Conservation (phyloP, 148 eudicot species). For the Agrostemma githago region DNA sequence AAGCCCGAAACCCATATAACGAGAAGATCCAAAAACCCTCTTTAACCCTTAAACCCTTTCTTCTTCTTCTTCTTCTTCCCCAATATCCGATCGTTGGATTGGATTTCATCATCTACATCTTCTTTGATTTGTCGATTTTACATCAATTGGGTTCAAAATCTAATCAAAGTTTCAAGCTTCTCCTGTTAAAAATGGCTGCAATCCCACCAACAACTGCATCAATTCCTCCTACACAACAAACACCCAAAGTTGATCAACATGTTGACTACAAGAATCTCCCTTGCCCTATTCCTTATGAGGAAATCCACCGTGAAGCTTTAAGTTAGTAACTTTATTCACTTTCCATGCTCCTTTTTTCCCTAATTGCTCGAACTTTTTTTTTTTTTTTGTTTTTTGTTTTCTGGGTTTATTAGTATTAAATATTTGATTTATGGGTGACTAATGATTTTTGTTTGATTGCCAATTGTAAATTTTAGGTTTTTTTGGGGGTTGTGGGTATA, state of each 20-base stretch:
- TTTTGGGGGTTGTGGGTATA: neutral
- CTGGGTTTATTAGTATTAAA: neutral
- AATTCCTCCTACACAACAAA: constrained; percentile 15
- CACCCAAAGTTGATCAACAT: constrained; percentile 42
- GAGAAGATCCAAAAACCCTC: constrained; percentile 32
- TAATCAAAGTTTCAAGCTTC: constrained; percentile 1
- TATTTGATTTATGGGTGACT: neutral
- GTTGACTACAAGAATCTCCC: constrained; percentile 76
- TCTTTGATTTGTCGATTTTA: neutral
- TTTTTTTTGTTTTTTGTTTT: neutral
- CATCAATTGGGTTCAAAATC: neutral
- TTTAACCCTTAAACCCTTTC: constrained; percentile 17
- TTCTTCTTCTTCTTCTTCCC: neutral
- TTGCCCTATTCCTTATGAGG: constrained; percentile 86
- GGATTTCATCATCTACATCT: neutral
- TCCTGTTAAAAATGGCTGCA: constrained; percentile 25
- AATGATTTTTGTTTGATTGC: neutral
- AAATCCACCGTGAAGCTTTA: constrained; percentile 84
- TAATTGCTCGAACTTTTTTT: neutral
- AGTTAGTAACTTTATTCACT: constrained; percentile 38
- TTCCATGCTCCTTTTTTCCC: neutral
- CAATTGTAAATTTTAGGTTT: neutral
- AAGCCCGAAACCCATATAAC: constrained; percentile 12
- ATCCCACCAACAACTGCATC: constrained; percentile 21
- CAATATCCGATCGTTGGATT: constrained; percentile 5